phyloP scores from a whole-genome alignment of 345 rosid genomes.

The Arabidopsis suecica region DNA sequence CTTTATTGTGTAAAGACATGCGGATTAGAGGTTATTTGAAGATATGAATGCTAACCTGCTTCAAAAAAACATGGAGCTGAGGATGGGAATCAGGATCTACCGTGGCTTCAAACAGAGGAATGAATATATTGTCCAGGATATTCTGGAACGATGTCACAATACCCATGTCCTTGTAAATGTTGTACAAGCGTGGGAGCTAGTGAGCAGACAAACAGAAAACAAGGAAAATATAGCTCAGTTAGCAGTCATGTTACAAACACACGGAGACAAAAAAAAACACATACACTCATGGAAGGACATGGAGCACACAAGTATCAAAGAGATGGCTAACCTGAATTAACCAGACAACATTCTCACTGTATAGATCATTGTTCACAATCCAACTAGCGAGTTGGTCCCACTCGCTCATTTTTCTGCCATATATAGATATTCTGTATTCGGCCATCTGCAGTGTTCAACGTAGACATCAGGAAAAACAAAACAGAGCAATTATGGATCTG shows the following conservation, averaged over 20 bases:
- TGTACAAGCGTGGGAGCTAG: conserved; percentile 97
- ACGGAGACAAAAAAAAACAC: neutral
- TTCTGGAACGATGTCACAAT: conserved; percentile 99
- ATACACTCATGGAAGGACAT: neutral
- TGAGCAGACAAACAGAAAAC: conserved; percentile 26
- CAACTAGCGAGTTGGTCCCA: conserved; percentile 99
- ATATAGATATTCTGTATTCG: conserved; percentile 95
- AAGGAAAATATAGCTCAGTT: conserved; percentile 16
- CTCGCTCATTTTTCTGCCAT: conserved; percentile 98
- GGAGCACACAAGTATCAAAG: conserved; percentile 22
- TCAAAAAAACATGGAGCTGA: conserved; percentile 94
- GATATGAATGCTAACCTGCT: conserved; percentile 65
- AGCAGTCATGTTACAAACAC: conserved; percentile 19
- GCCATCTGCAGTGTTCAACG: conserved; percentile 79
- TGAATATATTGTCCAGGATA: conserved; percentile 96
- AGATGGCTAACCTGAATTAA: conserved; percentile 82
- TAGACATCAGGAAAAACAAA: conserved; percentile 29
- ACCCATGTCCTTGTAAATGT: conserved; percentile 98
- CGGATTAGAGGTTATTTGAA: neutral
- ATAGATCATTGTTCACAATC: conserved; percentile 97
- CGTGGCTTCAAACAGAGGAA: conserved; percentile 96
- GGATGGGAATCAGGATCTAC: conserved; percentile 99
- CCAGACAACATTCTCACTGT: conserved; percentile 98
- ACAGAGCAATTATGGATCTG: conserved; percentile 9
- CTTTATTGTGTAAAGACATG: conserved; percentile 11